Percentiles rank a stretch among this genome's conserved stretches.
phyloP scores from a whole-genome alignment of 495 filamentous ascomycete species.

The Xylaria castorea region DNA sequence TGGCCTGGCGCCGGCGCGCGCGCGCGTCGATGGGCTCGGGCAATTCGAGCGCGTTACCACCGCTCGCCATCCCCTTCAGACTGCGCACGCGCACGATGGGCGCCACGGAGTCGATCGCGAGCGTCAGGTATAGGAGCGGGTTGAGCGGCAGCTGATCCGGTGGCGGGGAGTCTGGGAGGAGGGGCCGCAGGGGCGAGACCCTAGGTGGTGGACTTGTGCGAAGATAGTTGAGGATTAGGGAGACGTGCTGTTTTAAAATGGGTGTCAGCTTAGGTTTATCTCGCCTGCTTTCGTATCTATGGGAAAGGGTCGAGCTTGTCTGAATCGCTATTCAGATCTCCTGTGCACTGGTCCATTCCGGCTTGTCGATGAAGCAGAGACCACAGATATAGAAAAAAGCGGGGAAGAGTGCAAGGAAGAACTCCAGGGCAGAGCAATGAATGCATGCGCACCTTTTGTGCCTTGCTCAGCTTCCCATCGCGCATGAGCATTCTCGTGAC shows the following conservation, averaged over 20 bases:
- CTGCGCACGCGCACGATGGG: constrained; percentile 80
- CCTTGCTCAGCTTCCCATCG: constrained; percentile 82
- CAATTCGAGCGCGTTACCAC: constrained; percentile 81
- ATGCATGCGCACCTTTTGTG: constrained; percentile 72
- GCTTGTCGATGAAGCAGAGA: neutral
- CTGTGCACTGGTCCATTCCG: neutral
- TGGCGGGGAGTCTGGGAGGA: constrained; percentile 76
- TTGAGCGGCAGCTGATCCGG: constrained; percentile 76
- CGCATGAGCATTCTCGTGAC: constrained; percentile 89
- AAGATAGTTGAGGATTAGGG: constrained; percentile 82
- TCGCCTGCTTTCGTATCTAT: constrained; percentile 8
- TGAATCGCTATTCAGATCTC: neutral
- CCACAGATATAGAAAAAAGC: neutral
- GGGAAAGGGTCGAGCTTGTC: neutral
- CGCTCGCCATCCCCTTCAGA: constrained; percentile 80
- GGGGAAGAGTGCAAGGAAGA: neutral
- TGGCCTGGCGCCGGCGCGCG: constrained; percentile 77
- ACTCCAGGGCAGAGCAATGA: neutral
- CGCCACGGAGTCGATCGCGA: constrained; percentile 96
- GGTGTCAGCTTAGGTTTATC: constrained; percentile 20
- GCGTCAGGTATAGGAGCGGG: constrained; percentile 77
- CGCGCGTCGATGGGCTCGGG: constrained; percentile 76
- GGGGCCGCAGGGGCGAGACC: constrained; percentile 67
- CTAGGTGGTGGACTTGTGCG: constrained; percentile 82
- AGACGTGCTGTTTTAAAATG: constrained; percentile 71